Evolutionary conservation across 164 flowering plant species (phyloP).

Genomic region (Warburgia ugandensis): DNA sequence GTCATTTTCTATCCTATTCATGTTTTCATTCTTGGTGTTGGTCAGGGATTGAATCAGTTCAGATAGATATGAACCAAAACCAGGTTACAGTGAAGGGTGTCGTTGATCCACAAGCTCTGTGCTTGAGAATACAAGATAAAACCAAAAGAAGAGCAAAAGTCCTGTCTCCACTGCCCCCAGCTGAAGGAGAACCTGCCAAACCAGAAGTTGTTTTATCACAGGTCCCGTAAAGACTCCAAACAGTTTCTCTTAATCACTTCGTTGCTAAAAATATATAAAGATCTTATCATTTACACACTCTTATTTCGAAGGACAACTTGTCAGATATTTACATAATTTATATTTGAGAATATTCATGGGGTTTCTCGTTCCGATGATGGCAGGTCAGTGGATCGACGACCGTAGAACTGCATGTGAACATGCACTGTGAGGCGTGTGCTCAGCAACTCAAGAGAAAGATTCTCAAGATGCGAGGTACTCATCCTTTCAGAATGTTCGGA

Average conservation of each 20-base stretch:
- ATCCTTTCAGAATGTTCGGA: too few relatives aligned
- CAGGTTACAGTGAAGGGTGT: constrained; percentile 79
- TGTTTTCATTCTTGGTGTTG: not conserved
- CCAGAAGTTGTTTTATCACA: constrained; percentile 70
- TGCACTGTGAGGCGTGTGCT: constrained; percentile 97
- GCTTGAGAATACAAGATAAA: constrained; percentile 60
- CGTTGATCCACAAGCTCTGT: constrained; percentile 80
- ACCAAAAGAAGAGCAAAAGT: constrained; percentile 74
- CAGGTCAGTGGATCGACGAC: constrained; percentile 60
- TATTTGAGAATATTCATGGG: too few relatives aligned
- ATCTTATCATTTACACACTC: not conserved
- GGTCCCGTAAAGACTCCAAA: too few relatives aligned
- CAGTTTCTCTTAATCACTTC: not conserved
- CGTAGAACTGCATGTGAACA: constrained; percentile 73
- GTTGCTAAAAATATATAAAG: too few relatives aligned
- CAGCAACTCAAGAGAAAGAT: constrained; percentile 79
- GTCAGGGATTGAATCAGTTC: constrained; percentile 41
- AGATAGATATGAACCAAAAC: constrained; percentile 58
- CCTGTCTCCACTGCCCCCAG: constrained; percentile 67
- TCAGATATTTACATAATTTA: too few relatives aligned
- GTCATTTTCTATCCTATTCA: not conserved
- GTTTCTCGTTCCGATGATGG: not conserved
- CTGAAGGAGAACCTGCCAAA: constrained; percentile 52
- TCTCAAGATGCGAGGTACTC: constrained; percentile 83
- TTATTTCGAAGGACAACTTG: too few relatives aligned